A percentile compares a stretch with the other conserved stretches of the same genome.
These are phyloP conservation scores for Nakazawaea ishiwadae DNA, from an alignment of 805 yeast genomes.

Conservation along the genomic window DNA sequence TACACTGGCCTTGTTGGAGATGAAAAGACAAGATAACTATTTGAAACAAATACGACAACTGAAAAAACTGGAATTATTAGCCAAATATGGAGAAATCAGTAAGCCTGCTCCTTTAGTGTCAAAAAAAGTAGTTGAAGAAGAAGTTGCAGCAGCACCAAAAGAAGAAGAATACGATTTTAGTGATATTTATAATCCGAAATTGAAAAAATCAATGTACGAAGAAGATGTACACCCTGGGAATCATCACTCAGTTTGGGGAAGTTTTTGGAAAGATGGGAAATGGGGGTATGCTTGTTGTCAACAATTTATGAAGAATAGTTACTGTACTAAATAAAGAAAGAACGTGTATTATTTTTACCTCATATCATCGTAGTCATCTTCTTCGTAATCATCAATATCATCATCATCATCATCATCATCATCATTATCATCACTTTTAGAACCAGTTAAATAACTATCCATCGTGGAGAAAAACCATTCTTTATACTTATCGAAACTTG, in stretches of 20 bases:
- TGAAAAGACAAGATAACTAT: constrained; percentile 28
- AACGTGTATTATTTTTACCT: constrained; percentile 1
- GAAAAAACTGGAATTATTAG: constrained; percentile 27
- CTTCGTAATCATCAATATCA: background rate
- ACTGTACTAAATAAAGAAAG: constrained; percentile 21
- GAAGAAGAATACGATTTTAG: constrained; percentile 15
- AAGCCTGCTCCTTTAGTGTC: no score
- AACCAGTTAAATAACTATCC: constrained; percentile 5
- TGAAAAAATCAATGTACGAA: constrained; percentile 22
- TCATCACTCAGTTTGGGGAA: constrained; percentile 39
- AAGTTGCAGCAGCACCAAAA: constrained; percentile 12
- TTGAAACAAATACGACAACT: constrained; percentile 23
- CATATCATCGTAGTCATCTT: constrained; percentile 13
- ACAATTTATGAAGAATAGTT: constrained; percentile 24
- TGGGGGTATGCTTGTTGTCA: constrained; percentile 45
- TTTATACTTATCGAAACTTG: constrained; percentile 9
- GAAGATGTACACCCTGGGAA: constrained; percentile 34
- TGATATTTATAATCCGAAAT: constrained; percentile 11
- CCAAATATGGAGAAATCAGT: constrained; percentile 33
- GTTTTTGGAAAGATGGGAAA: constrained; percentile 33
- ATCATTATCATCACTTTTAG: background rate
- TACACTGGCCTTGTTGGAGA: constrained; percentile 35
- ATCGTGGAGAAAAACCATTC: constrained; percentile 12
- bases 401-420: constrained; percentile 1
- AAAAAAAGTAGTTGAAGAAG: constrained; percentile 12